Conservation (phyloP, 164 flowering plant species). For the Vitis labrusca region DNA sequence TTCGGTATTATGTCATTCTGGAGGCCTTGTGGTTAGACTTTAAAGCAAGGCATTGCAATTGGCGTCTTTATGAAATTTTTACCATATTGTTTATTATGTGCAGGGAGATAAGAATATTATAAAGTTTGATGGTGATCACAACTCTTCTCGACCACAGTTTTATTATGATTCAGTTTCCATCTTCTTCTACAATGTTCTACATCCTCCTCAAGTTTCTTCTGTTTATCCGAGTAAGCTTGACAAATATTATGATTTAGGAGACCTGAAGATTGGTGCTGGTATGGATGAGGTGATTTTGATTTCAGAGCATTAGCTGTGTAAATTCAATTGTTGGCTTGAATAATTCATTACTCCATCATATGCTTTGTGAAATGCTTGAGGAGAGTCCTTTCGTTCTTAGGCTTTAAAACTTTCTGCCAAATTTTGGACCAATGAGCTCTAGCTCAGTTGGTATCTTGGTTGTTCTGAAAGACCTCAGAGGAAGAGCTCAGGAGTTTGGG, state of each 20-base stretch:
- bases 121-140: constrained; percentile 95
- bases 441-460: background rate
- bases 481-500: background rate
- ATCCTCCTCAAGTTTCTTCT: constrained; percentile 72
- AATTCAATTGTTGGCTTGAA: background rate
- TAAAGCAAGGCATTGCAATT: background rate
- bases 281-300: constrained; percentile 64
- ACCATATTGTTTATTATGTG: constrained; percentile 6
- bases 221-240: constrained; percentile 49
- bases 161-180: constrained; percentile 91
- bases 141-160: constrained; percentile 87
- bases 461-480: background rate
- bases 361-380: too few relatives aligned
- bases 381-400: too few relatives aligned
- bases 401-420: background rate
- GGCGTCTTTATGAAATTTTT: background rate
- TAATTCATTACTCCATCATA: background rate
- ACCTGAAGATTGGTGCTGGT: constrained; percentile 59
- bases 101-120: constrained; percentile 96
- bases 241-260: constrained; percentile 69
- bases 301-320: background rate
- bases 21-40: background rate
- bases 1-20: constrained; percentile 47
- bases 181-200: constrained; percentile 89
- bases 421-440: background rate